Percentiles rank a stretch among this genome's conserved stretches.
Conservation (phyloP, 352 stramenopile species). For the Blastocystis hominis region DNA sequence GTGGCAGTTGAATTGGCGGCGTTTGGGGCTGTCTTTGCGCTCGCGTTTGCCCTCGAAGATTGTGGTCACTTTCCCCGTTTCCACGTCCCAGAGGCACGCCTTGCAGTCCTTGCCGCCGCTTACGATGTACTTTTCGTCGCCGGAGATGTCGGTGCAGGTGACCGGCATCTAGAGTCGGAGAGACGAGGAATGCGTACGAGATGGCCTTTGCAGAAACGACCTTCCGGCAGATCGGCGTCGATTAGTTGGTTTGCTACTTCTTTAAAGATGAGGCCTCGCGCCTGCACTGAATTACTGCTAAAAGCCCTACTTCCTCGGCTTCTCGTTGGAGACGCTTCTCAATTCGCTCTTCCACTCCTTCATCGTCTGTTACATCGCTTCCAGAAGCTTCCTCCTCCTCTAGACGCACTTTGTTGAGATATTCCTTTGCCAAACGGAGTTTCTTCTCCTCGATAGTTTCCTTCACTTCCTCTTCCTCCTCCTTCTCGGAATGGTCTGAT, state of each 20-base stretch:
- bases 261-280: conserved; percentile 76
- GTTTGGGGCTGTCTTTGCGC: conserved; percentile 65
- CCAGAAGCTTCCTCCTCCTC: conserved; percentile 67
- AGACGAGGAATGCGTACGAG: background rate
- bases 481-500: conserved; percentile 62
- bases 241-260: conserved; percentile 72
- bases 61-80: conserved; percentile 65
- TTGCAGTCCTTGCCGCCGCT: conserved; percentile 81
- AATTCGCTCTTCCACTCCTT: conserved; percentile 70
- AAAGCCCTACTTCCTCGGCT: conserved; percentile 51
- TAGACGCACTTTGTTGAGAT: conserved; percentile 70
- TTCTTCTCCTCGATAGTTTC: conserved; percentile 78
- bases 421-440: conserved; percentile 75
- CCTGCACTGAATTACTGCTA: conserved; percentile 60
- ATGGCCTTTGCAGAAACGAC: conserved; percentile 59
- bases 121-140: conserved; percentile 78
- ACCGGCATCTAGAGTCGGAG: conserved; percentile 67
- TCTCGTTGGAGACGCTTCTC: conserved; percentile 69
- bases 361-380: conserved; percentile 65
- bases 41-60: conserved; percentile 62
- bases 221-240: conserved; percentile 68
- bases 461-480: conserved; percentile 64
- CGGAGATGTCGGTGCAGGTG: conserved; percentile 75
- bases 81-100: conserved; percentile 74
- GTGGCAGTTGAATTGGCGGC: conserved; percentile 65